phyloP scores from a whole-genome alignment of 345 rosid genomes.

The Noccaea caerulescens region DNA sequence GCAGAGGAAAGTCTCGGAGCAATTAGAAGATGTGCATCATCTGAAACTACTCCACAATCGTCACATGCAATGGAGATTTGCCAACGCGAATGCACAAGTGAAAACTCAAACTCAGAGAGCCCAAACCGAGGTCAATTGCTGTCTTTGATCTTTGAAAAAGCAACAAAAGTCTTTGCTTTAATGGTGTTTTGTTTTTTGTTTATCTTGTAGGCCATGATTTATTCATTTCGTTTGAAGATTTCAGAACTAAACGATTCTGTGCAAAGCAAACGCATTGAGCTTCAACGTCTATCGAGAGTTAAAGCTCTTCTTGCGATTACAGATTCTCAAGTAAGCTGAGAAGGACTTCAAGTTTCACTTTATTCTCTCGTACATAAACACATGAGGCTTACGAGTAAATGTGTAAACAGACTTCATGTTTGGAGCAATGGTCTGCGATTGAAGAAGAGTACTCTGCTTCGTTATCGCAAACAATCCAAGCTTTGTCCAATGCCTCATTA shows the following conservation, averaged over 20 bases:
- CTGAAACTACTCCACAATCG: constrained; percentile 65
- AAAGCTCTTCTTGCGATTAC: constrained; percentile 51
- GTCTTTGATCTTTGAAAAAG: not conserved
- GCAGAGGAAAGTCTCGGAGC: constrained; percentile 51
- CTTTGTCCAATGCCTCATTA: constrained; percentile 57
- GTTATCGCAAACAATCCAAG: constrained; percentile 59
- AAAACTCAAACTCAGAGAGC: constrained; percentile 51
- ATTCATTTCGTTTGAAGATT: constrained; percentile 56
- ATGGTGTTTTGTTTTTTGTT: not conserved
- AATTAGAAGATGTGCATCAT: constrained; percentile 62
- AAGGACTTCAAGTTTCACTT: not conserved
- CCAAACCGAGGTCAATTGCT: constrained; percentile 63
- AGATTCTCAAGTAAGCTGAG: constrained; percentile 61
- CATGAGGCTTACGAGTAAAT: not conserved
- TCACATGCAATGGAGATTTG: constrained; percentile 75
- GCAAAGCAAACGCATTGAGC: constrained; percentile 58
- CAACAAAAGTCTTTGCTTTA: not conserved
- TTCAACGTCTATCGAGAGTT: constrained; percentile 47
- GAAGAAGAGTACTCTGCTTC: constrained; percentile 56
- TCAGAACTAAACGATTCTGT: constrained; percentile 57
- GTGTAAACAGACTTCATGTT: constrained; percentile 57
- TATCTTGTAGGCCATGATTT: constrained; percentile 54
- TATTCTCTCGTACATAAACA: not conserved
- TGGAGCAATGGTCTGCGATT: constrained; percentile 63
- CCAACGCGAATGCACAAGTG: constrained; percentile 64